phyloP scores from a whole-genome alignment of 2,329 filamentous ascomycete species.

The Graphiopsis chlorocephala region DNA sequence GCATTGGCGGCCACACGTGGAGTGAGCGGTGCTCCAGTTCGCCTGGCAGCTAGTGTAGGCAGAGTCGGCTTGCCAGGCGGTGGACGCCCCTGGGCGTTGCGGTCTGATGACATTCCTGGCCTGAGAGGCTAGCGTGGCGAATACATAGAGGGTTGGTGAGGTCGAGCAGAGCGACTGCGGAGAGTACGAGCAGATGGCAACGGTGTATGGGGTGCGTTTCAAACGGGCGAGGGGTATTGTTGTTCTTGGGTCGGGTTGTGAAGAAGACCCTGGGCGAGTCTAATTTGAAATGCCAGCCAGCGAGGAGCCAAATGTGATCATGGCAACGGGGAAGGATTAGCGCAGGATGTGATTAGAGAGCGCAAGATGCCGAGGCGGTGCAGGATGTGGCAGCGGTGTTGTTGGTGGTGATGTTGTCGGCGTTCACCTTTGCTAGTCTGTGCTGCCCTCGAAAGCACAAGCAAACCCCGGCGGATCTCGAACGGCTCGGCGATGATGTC shows the following conservation, averaged over 20 bases:
- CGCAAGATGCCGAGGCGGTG: neutral
- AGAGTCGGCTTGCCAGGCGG: slow-evolving; percentile 65
- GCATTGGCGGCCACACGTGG: slow-evolving; percentile 49
- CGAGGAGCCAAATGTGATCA: neutral
- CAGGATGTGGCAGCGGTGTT: neutral
- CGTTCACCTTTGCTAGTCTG: neutral
- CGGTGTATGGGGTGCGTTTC: neutral
- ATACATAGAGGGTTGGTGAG: slow-evolving; percentile 5
- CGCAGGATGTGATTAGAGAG: neutral
- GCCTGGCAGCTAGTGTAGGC: slow-evolving; percentile 65
- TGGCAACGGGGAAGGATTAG: neutral
- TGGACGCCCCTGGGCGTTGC: slow-evolving; percentile 49
- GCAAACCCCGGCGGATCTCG: neutral
- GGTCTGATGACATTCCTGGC: slow-evolving; percentile 23
- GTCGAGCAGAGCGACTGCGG: slow-evolving; percentile 21
- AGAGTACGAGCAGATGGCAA: neutral
- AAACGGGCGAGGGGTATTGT: slow-evolving; percentile 1
- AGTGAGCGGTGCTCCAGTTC: slow-evolving; percentile 56
- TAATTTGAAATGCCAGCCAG: slow-evolving; percentile 6
- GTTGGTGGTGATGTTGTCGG: slow-evolving; percentile 4
- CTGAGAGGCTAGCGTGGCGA: slow-evolving; percentile 18
- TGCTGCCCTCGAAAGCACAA: neutral
- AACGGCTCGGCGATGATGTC: slow-evolving; percentile 10
- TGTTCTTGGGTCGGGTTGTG: neutral
- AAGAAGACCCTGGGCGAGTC: slow-evolving; percentile 9